Percentiles rank a stretch among this genome's conserved stretches.
These are phyloP conservation scores for Dactylellina haptotyla DNA, from an alignment of 2,329 filamentous ascomycete genomes.

Conservation along the genomic window DNA sequence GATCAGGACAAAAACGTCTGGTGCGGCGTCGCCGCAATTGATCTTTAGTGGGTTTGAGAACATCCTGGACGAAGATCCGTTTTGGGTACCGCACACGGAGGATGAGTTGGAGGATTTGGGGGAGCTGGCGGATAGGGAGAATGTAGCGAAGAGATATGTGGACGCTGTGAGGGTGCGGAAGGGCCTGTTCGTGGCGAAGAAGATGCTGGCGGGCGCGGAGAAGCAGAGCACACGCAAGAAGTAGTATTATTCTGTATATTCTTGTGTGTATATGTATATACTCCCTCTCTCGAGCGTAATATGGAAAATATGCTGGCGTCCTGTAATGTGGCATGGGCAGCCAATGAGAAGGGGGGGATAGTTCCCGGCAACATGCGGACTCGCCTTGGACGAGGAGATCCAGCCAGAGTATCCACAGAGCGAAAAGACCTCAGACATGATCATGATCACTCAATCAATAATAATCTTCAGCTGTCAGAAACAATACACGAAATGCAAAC, in stretches of 20 bases:
- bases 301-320: slow-evolving; percentile 5
- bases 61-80: slow-evolving; percentile 91
- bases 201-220: slow-evolving; percentile 85
- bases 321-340: slow-evolving; percentile 17
- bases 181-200: slow-evolving; percentile 81
- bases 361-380: slow-evolving; percentile 32
- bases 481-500: slow-evolving; percentile 2
- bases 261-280: background rate
- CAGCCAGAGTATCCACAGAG: slow-evolving; percentile 9
- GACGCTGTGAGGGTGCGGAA: slow-evolving; percentile 87
- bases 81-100: slow-evolving; percentile 96
- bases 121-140: slow-evolving; percentile 91
- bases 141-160: slow-evolving; percentile 96
- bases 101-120: slow-evolving; percentile 96
- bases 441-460: too few species aligned
- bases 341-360: slow-evolving; percentile 25
- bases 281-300: background rate
- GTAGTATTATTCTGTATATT: slow-evolving; percentile 56
- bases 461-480: too few species aligned
- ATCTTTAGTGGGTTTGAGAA: slow-evolving; percentile 89
- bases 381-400: too few species aligned
- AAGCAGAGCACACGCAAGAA: slow-evolving; percentile 83
- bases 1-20: slow-evolving; percentile 91
- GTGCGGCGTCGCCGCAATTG: slow-evolving; percentile 89
- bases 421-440: background rate